phyloP scores from a whole-genome alignment of 495 filamentous ascomycete species.

The Annulohypoxylon maeteangense region DNA sequence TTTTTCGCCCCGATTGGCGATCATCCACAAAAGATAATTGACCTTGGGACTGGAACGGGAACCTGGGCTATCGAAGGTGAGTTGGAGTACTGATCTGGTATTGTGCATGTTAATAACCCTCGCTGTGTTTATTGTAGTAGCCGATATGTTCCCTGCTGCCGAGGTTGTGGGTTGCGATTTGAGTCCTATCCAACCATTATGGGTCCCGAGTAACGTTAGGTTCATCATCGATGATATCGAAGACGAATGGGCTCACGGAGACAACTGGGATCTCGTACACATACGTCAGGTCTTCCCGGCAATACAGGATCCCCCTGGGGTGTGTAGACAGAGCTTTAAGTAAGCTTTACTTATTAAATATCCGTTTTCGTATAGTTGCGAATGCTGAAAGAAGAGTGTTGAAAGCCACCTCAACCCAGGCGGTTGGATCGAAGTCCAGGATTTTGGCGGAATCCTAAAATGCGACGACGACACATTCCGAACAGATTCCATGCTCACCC shows the following conservation, averaged over 20 bases:
- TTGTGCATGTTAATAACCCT: neutral
- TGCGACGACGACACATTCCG: neutral
- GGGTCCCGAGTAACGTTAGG: conserved; percentile 56
- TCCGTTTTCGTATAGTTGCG: neutral
- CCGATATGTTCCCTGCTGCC: conserved; percentile 46
- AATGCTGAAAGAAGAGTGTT: neutral
- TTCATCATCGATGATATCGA: conserved; percentile 53
- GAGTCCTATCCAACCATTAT: conserved; percentile 57
- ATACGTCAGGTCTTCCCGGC: conserved; percentile 10
- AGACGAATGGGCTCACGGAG: conserved; percentile 9
- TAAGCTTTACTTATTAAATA: neutral
- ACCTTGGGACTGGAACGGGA: conserved; percentile 1
- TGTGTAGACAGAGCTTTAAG: conserved; percentile 8
- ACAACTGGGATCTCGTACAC: conserved; percentile 2
- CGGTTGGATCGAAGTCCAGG: conserved; percentile 12
- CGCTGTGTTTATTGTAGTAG: neutral
- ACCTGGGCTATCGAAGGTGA: conserved; percentile 14
- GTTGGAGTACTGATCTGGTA: neutral
- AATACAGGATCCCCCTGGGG: neutral
- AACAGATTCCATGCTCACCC: neutral
- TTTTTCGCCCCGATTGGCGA: conserved; percentile 3
- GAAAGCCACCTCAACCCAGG: conserved; percentile 5
- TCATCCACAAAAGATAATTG: conserved; percentile 6
- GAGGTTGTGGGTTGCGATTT: conserved; percentile 55
- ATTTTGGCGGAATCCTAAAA: conserved; percentile 2